These are phyloP conservation scores for Peronospora farinosa DNA, from an alignment of 352 stramenopile genomes.

Conservation along the genomic window DNA sequence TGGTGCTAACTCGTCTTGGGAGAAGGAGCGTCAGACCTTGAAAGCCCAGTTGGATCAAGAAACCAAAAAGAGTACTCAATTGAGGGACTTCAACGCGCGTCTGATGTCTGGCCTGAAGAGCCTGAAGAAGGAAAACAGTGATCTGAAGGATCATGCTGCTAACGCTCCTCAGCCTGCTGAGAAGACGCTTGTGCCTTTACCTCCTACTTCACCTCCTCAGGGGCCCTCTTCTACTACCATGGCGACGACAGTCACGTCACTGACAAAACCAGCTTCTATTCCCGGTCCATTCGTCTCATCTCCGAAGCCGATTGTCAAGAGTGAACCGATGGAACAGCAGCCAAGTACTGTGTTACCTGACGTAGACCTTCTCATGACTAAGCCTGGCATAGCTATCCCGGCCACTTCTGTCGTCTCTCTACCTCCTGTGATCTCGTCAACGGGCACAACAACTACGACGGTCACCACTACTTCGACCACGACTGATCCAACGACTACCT, in stretches of 20 bases:
- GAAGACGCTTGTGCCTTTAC: slow-evolving; percentile 19
- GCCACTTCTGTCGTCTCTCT: slow-evolving; percentile 9
- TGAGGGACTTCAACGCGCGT: slow-evolving; percentile 72
- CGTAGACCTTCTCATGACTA: slow-evolving; percentile 12
- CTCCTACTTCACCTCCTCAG: slow-evolving; percentile 14
- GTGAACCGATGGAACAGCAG: slow-evolving; percentile 7
- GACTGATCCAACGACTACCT: slow-evolving; percentile 1
- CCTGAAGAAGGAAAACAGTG: slow-evolving; percentile 69
- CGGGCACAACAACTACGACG: slow-evolving; percentile 11
- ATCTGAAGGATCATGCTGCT: slow-evolving; percentile 52
- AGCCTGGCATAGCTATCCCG: slow-evolving; percentile 2
- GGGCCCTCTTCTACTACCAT: slow-evolving; percentile 9
- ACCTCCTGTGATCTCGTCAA: slow-evolving; percentile 12
- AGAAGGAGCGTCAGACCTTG: slow-evolving; percentile 56
- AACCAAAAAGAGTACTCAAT: slow-evolving; percentile 51
- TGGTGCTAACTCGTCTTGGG: slow-evolving; percentile 33
- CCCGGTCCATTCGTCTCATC: slow-evolving; percentile 18
- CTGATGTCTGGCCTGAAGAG: slow-evolving; percentile 63
- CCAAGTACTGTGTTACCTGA: slow-evolving; percentile 11
- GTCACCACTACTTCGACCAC: slow-evolving; percentile 17
- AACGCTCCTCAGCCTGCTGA: slow-evolving; percentile 12
- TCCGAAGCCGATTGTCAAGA: slow-evolving; percentile 17
- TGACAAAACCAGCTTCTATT: slow-evolving; percentile 16
- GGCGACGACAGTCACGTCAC: slow-evolving; percentile 8
- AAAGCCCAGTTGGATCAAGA: slow-evolving; percentile 56